Conservation (phyloP, 176 grass and related monocot genomes). For the Carex scoparia region DNA sequence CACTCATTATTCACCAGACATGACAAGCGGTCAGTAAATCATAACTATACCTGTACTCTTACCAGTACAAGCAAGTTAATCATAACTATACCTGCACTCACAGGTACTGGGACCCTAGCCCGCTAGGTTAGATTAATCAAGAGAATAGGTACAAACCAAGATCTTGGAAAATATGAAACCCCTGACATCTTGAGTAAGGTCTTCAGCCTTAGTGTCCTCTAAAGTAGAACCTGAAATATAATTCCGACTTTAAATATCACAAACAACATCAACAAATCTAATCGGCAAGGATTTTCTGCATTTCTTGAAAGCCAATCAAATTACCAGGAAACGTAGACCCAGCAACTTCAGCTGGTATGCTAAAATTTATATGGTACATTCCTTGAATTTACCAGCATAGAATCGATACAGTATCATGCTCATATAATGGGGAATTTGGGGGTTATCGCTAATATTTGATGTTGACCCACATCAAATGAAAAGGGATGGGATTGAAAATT, state of each 20-base stretch:
- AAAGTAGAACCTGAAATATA: slow-evolving; percentile 55
- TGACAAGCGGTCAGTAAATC: not conserved
- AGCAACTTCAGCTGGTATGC: not conserved
- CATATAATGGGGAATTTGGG: not conserved
- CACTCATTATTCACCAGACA: not conserved
- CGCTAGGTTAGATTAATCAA: slow-evolving; percentile 13
- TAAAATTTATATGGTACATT: not conserved
- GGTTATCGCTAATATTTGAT: not conserved
- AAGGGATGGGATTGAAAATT: not conserved
- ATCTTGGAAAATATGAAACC: slow-evolving; percentile 99
- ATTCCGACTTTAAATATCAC: slow-evolving; percentile 1
- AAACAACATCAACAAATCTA: slow-evolving; percentile 14
- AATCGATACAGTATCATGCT: not conserved
- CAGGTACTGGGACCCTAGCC: not conserved
- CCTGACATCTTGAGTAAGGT: slow-evolving; percentile 92
- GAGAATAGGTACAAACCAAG: slow-evolving; percentile 58
- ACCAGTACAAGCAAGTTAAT: not conserved
- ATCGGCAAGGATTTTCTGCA: not conserved
- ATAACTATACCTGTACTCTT: not conserved
- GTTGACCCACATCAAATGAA: not conserved
- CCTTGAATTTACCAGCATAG: not conserved
- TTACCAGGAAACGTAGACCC: not conserved
- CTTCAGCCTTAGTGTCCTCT: slow-evolving; percentile 85
- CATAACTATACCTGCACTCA: not conserved
- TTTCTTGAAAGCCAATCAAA: not conserved